phyloP scores from a whole-genome alignment of 306 rosid species.

The Begonia loranthoides region DNA sequence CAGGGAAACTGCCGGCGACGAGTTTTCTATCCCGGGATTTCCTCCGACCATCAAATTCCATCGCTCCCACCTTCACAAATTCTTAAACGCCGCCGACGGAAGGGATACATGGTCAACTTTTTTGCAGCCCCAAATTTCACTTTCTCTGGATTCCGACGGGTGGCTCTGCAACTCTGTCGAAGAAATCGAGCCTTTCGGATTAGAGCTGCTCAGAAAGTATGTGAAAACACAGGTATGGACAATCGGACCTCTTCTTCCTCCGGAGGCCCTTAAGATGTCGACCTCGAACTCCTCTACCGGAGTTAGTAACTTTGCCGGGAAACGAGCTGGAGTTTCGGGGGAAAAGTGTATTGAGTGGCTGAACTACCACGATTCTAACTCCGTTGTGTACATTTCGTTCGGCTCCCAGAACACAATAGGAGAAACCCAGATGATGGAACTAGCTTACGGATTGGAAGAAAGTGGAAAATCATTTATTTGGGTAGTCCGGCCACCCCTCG shows the following conservation, averaged over 20 bases:
- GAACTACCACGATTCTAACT: constrained; percentile 15
- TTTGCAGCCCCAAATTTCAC: constrained; percentile 22
- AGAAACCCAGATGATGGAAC: constrained; percentile 46
- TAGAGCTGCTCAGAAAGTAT: constrained; percentile 33
- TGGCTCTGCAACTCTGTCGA: constrained; percentile 65
- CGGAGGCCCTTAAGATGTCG: constrained; percentile 1
- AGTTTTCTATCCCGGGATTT: constrained; percentile 47
- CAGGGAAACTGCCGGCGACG: constrained; percentile 21
- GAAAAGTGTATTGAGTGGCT: constrained; percentile 48
- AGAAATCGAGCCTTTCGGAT: constrained; percentile 44
- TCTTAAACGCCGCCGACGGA: constrained; percentile 37
- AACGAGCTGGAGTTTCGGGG: constrained; percentile 27
- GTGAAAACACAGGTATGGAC: constrained; percentile 26
- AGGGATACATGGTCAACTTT: constrained; percentile 41
- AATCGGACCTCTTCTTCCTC: constrained; percentile 44
- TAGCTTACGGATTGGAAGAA: constrained; percentile 54
- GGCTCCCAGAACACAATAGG: constrained; percentile 77
- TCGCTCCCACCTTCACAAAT: constrained; percentile 31
- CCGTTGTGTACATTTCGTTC: constrained; percentile 62
- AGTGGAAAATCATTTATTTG: constrained; percentile 44
- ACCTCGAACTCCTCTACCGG: neutral
- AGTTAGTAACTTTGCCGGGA: constrained; percentile 27
- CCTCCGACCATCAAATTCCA: constrained; percentile 35
- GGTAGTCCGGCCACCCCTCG: constrained; percentile 67
- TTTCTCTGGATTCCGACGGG: constrained; percentile 28